Base-by-base conservation (phyloP, 371 early-diverging fungal genomes). In the Actinomortierella wolfii region DNA sequence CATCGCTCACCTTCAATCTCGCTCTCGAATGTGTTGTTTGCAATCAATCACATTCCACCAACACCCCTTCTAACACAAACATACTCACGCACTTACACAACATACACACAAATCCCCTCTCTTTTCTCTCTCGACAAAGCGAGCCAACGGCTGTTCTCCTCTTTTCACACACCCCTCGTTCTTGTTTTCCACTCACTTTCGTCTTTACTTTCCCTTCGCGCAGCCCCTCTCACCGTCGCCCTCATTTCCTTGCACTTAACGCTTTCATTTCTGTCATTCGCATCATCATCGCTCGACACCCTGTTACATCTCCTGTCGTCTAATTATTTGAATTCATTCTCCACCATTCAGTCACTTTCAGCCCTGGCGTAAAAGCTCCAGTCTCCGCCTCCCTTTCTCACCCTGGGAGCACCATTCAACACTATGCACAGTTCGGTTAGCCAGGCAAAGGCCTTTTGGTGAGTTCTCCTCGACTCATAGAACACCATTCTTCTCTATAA, bases 391-490 rank as follows among this genome's bases (percentile, higher is more conserved):
- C 34, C 34, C 34, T 11, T 11, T 11, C 7, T 34, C 34, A n/a
- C 34, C 11, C 34, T 11, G 34, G 34, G 34, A 34, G 34, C 34
- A 34, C 11, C 34, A 4, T 34, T 34, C 34, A 34, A 11, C 34
- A 34, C 34, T 6, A 34, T 34, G 34, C 34, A 34, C 34, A 34
- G 34, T 11, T 6, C 34, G 34, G 34, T 34, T 11, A 34, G 11
- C 34, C 73, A 73, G 63, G 73, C 60, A 40, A 73, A 57, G 63
- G 46, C 56, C 63, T 73, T 73, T 40, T 73, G 73, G 73, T 73
- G 58, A 62, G 73, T 47, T 20, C 18, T 47, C 21, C 47, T 47
- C 21, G 34, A n/a, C 34, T 6, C 34, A 11, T 34, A 34, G 34
- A 34, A 34, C 34, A 6, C 34, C 34, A 34, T 11, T 34, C 34